A percentile compares a stretch with the other conserved stretches of the same genome.
Conservation (phyloP, 345 rosid genomes). For the Hevea brasiliensis region DNA sequence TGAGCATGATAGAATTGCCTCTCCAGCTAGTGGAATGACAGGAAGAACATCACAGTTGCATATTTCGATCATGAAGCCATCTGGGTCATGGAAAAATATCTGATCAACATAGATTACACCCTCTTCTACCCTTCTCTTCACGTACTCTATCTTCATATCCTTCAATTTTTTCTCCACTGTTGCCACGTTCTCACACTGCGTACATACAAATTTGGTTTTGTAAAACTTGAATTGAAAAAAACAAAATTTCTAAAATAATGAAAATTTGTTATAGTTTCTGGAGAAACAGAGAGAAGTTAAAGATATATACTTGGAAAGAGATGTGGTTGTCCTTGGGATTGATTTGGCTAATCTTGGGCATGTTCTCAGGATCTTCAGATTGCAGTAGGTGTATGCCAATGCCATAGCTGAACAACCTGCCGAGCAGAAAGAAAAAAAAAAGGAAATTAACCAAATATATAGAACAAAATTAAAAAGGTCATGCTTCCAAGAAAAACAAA, state of each 20-base stretch:
- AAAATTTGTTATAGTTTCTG: no score
- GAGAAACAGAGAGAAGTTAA: no score
- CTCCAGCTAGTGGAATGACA: constrained; percentile 61
- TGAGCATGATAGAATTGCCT: constrained; percentile 56
- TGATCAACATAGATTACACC: constrained; percentile 82
- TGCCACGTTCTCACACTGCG: constrained; percentile 80
- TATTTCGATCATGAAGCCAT: constrained; percentile 90
- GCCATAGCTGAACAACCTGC: constrained; percentile 68
- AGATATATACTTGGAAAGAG: constrained; percentile 66
- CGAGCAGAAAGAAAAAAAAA: neutral
- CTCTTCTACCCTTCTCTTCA: constrained; percentile 67
- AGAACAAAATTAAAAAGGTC: neutral
- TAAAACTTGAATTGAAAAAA: no score
- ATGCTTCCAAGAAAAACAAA: neutral
- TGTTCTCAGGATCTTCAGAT: constrained; percentile 50
- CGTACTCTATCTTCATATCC: constrained; percentile 59
- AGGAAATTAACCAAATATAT: neutral
- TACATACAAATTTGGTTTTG: no score
- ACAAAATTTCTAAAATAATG: no score
- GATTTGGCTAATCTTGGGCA: constrained; percentile 48
- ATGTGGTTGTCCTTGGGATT: constrained; percentile 71
- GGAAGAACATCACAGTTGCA: constrained; percentile 87
- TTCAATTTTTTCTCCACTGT: constrained; percentile 70
- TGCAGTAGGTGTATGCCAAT: constrained; percentile 70
- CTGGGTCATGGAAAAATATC: constrained; percentile 90